phyloP scores from a whole-genome alignment of 208 protist species.

The Zelonia costaricensis region DNA sequence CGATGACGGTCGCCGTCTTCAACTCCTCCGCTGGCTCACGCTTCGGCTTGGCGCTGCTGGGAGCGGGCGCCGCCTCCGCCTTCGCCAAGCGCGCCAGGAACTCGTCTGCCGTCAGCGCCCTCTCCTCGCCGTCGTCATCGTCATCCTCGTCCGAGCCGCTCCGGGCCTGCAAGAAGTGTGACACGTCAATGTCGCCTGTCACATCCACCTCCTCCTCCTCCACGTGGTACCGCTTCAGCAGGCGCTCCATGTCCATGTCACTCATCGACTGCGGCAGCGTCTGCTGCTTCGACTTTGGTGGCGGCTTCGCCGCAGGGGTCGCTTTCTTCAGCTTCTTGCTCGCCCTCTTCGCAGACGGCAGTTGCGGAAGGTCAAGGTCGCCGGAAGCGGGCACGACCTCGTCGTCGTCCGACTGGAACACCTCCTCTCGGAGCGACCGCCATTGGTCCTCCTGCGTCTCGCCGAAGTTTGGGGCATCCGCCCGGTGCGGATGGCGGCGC shows the following conservation, averaged over 20 bases:
- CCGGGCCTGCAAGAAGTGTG: conserved; percentile 48
- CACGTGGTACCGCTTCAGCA: conserved; percentile 51
- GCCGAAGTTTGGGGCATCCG: conserved; percentile 24
- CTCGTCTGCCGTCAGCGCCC: conserved; percentile 34
- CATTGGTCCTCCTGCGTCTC: conserved; percentile 62
- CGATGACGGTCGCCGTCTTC: conserved; percentile 19
- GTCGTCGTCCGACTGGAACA: conserved; percentile 52
- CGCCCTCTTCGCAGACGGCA: conserved; percentile 35
- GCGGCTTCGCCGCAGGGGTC: conserved; percentile 10
- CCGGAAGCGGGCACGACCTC: conserved; percentile 28
- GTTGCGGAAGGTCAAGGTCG: conserved; percentile 29
- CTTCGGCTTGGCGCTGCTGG: conserved; percentile 5
- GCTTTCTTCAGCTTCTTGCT: conserved; percentile 12
- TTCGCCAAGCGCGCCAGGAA: conserved; percentile 29
- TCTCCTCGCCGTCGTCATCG: conserved; percentile 33
- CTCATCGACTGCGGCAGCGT: conserved; percentile 67
- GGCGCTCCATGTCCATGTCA: conserved; percentile 63
- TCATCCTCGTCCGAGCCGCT: conserved; percentile 24
- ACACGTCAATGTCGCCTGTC: conserved; percentile 41
- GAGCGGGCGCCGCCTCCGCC: conserved; percentile 7
- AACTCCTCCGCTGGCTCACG: background rate
- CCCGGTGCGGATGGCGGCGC: conserved; percentile 5
- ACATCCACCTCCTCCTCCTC: conserved; percentile 52
- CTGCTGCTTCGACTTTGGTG: conserved; percentile 55
- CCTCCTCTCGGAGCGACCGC: conserved; percentile 52